These are phyloP conservation scores for Boletus insuetus DNA, from an alignment of 768 basidiomycete genomes.

Conservation along the genomic window DNA sequence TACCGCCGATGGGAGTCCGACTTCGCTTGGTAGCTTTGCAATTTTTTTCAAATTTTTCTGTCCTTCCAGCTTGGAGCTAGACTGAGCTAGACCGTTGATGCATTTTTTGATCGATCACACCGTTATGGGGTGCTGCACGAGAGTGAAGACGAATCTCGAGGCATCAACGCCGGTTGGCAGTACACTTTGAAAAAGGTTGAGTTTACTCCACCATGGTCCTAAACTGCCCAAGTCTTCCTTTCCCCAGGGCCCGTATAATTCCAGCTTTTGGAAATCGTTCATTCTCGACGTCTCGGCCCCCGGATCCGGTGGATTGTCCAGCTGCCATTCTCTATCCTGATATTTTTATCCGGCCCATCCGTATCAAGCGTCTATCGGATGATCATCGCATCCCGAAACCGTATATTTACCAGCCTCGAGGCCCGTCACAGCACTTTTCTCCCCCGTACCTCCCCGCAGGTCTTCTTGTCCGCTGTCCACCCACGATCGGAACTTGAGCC, in stretches of 20 bases:
- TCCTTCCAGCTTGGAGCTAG: background rate
- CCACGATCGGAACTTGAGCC: background rate
- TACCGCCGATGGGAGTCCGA: too few species aligned
- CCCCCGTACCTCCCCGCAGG: constrained; percentile 16
- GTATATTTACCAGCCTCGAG: constrained; percentile 21
- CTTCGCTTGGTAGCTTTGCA: background rate
- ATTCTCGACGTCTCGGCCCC: constrained; percentile 2
- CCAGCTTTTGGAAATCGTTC: background rate
- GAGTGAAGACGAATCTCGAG: constrained; percentile 26
- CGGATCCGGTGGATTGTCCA: background rate
- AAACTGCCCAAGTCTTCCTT: constrained; percentile 6
- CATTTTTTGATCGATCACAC: constrained; percentile 13
- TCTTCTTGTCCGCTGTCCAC: background rate
- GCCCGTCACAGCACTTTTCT: constrained; percentile 1
- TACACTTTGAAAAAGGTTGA: constrained; percentile 14
- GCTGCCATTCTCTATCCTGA: background rate
- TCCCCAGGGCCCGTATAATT: constrained; percentile 12
- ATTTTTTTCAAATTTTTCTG: background rate
- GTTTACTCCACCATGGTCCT: constrained; percentile 7
- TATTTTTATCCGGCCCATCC: background rate
- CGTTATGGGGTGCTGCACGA: background rate
- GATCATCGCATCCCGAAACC: constrained; percentile 4
- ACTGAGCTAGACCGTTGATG: constrained; percentile 7
- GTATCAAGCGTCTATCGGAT: constrained; percentile 12
- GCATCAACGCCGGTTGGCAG: constrained; percentile 15